phyloP scores from a whole-genome alignment of 768 basidiomycete species.

The Pleurotus citrinopileatus region DNA sequence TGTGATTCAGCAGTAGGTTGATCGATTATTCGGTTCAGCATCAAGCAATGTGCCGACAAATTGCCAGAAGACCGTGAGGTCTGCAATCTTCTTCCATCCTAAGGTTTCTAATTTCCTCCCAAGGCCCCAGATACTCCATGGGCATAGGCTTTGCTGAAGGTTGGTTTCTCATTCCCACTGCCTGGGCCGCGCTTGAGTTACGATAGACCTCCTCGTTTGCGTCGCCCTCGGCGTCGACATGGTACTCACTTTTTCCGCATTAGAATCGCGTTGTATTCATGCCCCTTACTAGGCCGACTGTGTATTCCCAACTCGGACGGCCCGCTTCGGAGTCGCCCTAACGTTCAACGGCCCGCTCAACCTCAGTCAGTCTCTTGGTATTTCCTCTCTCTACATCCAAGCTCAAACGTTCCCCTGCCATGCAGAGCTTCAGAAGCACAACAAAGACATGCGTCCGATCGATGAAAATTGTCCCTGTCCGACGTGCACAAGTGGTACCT shows the following conservation, averaged over 20 bases:
- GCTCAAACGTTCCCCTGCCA: neutral
- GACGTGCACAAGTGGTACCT: slow-evolving; percentile 67
- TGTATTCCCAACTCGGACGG: slow-evolving; percentile 90
- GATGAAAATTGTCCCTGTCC: slow-evolving; percentile 82
- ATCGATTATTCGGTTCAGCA: slow-evolving; percentile 37
- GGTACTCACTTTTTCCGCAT: slow-evolving; percentile 39
- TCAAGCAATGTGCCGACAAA: slow-evolving; percentile 77
- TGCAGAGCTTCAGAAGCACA: slow-evolving; percentile 67
- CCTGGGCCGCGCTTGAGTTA: neutral
- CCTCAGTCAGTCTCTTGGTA: slow-evolving; percentile 49
- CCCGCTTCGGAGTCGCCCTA: slow-evolving; percentile 86
- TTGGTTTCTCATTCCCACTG: slow-evolving; percentile 22
- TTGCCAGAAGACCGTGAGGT: slow-evolving; percentile 73
- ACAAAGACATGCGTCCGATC: slow-evolving; percentile 66
- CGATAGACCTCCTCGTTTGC: slow-evolving; percentile 80
- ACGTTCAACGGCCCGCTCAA: slow-evolving; percentile 82
- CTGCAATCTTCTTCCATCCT: neutral
- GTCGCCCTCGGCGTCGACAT: slow-evolving; percentile 92
- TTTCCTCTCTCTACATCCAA: neutral
- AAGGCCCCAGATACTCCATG: slow-evolving; percentile 90
- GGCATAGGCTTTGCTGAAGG: slow-evolving; percentile 92
- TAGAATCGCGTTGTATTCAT: neutral
- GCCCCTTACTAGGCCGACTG: slow-evolving; percentile 69
- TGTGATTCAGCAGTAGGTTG: neutral
- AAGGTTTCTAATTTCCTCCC: slow-evolving; percentile 12